Evolutionary conservation across 1,139 yeast species (phyloP), one percentile per base, ranked within the genome.

Genomic region (Geotrichum aggregatum): DNA sequence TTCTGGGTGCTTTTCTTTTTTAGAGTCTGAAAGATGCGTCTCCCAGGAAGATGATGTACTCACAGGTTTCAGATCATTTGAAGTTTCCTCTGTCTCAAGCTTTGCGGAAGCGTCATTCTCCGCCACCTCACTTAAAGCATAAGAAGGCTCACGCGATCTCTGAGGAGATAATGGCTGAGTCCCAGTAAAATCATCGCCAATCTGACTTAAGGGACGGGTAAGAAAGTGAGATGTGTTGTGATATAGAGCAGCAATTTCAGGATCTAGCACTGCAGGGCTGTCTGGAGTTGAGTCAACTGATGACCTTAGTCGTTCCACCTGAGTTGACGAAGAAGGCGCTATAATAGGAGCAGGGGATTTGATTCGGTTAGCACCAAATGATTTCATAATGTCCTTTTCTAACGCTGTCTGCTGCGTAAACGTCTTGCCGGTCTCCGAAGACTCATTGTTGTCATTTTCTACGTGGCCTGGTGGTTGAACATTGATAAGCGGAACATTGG

Each of bases 191-290:
- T 44, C 52, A 24, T 50, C 52, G 8, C 16, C 52, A 16, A 64
- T 60, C 24, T 62, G 59, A 31, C 68, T 61, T 13, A 63, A 55
- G 7, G 70, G 69, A 11, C 69, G 60, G 14, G 58, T 50, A 39
- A 69, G 54, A 44, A 63, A 66, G 26, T 62, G 61, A 5, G 61
- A 55, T 3, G 70, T 59, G 49, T 65, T 64, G 28, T 61, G 61
- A 52, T 68, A 68, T 41, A 69, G 58, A 39, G 61, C 71, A n/a
- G 67, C 64, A 24, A 69, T 58, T 34, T 66, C 71, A 0, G 61
- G 59, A 42, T 54, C 57, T 3, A 52, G 56, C 10, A 41, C 47
- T 8, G 45, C 50, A 26, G 56, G 56, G 14, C 45, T 44, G 3
- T 34, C 33, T n/a, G 52, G 51, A n/a, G 30, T 19, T 34, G 36